Evolutionary conservation across 495 filamentous ascomycete genomes (phyloP), one percentile per base, ranked within the genome.

Genomic region (Talaromyces adpressus): DNA sequence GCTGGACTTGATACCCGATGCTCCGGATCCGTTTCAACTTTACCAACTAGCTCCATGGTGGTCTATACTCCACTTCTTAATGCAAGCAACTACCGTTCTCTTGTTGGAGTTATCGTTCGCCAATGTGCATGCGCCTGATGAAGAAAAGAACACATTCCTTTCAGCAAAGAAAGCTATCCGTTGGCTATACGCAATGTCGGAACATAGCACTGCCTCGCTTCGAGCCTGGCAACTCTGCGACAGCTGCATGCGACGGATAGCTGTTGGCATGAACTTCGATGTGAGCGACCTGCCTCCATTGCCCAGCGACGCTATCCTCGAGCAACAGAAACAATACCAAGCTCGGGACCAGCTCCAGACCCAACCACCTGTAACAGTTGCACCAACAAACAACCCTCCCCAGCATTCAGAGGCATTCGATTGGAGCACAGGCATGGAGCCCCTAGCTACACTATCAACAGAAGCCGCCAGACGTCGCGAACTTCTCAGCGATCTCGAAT

Each of bases 11-110:
- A 70, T 90, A 6, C 83, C 81, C 0, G 76, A 82, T 34, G 64
- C 73, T 25, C 76, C 79, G 1, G 73, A 81, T 49, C 69, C 76
- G 4, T 63, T 75, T 20, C 76, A 73, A 27, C 72, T 89, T 5
- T 87, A 87, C 63, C 69, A 75, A n/a, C 73, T 82, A 6, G 70
- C 78, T 6, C 85, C 86, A 12, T 90, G 87, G 86, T 90, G 85
- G 85, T 82, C 78, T 53, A 73, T 86, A 9, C 72, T 90, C 14
- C 87, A 90, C 66, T 84, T 85, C 60, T 71, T 90, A 20, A 87
- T 87, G 78, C 85, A 89, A 72, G 81, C 85, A 0, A 73, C 79
- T 4, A 83, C 81, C 1, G 79, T 89, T 12, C 71, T 89, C 7
- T 79, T 89, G 66, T 76, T 88, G 14, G 87, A 89, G 66, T 73